These are phyloP conservation scores for Kluyveromyces aestuarii DNA, from an alignment of 805 yeast species.

Conservation along the genomic window DNA sequence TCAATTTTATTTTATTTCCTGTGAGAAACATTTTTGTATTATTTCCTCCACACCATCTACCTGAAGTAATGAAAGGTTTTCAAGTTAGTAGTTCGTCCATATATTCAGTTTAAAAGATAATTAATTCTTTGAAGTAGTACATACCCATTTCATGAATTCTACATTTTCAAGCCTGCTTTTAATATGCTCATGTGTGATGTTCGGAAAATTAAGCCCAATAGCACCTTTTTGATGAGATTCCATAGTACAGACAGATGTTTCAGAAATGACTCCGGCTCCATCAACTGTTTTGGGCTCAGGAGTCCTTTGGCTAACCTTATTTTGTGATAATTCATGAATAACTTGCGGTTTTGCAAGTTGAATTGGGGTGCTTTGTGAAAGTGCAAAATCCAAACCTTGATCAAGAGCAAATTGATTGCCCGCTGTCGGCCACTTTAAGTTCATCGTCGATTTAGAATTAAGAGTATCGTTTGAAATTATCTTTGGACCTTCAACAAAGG, in stretches of 20 bases:
- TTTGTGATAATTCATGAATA: background rate
- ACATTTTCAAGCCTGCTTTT: conserved; percentile 17
- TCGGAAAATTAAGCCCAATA: background rate
- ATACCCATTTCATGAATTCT: conserved; percentile 23
- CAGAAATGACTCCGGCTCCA: too few species aligned
- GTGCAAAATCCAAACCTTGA: background rate
- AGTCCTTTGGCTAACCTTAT: background rate
- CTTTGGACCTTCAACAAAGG: background rate
- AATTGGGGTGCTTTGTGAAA: conserved; percentile 2
- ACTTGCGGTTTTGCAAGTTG: background rate
- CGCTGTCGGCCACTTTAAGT: background rate
- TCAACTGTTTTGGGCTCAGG: too few species aligned
- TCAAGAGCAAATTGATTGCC: background rate
- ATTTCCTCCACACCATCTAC: conserved; percentile 4
- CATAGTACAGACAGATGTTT: too few species aligned
- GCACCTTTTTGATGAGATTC: background rate
- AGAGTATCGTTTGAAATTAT: background rate
- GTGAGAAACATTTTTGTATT: background rate
- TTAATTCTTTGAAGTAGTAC: conserved; percentile 1
- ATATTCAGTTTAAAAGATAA: background rate
- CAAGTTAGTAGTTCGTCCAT: background rate
- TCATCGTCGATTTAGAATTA: background rate
- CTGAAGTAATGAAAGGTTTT: background rate
- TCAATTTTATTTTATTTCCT: background rate
- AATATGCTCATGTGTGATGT: conserved; percentile 9